phyloP scores from a whole-genome alignment of 2,329 filamentous ascomycete species.

The Hypomyces rosellus region DNA sequence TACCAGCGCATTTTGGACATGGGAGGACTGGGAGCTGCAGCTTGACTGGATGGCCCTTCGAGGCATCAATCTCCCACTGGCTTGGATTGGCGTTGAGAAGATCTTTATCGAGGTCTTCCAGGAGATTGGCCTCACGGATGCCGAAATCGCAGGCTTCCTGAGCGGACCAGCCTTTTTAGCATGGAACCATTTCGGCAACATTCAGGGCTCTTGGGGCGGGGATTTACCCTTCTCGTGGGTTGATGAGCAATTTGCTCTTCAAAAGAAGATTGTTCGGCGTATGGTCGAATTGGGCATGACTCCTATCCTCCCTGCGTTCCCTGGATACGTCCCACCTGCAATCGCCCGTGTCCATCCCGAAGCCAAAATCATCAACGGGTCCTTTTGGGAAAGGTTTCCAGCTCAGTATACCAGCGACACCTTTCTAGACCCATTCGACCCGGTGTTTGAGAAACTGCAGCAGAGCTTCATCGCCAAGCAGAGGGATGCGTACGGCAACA shows the following conservation, averaged over 20 bases:
- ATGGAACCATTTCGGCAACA: constrained; percentile 49
- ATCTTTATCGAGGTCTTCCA: constrained; percentile 41
- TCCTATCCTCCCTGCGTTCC: constrained; percentile 43
- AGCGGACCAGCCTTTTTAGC: constrained; percentile 44
- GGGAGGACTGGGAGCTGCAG: constrained; percentile 46
- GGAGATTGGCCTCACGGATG: constrained; percentile 37
- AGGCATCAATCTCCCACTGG: constrained; percentile 43
- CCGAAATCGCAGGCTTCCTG: constrained; percentile 39
- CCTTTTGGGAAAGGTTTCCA: constrained; percentile 37
- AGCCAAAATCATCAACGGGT: constrained; percentile 38
- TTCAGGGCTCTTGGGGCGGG: constrained; percentile 43
- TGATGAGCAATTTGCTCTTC: constrained; percentile 39
- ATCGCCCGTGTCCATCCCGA: constrained; percentile 34
- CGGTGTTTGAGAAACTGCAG: constrained; percentile 36
- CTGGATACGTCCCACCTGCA: constrained; percentile 40
- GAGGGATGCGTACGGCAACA: constrained; percentile 38
- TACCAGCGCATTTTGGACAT: constrained; percentile 43
- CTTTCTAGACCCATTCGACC: constrained; percentile 41
- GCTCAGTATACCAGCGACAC: constrained; percentile 37
- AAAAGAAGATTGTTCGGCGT: constrained; percentile 40
- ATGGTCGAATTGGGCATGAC: constrained; percentile 49
- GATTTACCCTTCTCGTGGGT: constrained; percentile 39
- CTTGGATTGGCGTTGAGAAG: constrained; percentile 46
- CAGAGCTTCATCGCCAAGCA: constrained; percentile 41
- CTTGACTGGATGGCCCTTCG: constrained; percentile 47